Evolutionary conservation across 176 grass and related monocot genomes (phyloP).

Genomic region (Dendrocalamus sinicus): DNA sequence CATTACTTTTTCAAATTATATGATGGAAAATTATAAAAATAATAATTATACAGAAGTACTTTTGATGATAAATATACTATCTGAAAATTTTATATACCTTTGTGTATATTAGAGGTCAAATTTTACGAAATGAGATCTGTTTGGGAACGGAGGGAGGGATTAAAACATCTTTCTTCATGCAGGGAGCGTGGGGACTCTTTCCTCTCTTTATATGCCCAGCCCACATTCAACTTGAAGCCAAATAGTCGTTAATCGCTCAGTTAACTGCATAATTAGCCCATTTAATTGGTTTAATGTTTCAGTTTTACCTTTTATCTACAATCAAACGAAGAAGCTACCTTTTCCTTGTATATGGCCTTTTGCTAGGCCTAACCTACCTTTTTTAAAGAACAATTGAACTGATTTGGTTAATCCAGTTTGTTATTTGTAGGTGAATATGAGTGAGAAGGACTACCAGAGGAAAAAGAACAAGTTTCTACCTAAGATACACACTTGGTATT

Average conservation of each 20-base stretch:
- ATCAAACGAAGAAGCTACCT: not conserved
- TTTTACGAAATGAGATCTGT: not conserved
- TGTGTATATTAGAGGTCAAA: not conserved
- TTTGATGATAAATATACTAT: not conserved
- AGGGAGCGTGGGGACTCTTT: not conserved
- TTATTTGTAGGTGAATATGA: slow-evolving; percentile 93
- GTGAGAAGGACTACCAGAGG: slow-evolving; percentile 95
- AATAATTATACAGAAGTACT: not conserved
- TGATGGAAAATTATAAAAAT: not conserved
- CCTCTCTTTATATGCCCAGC: not conserved
- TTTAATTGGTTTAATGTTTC: not conserved
- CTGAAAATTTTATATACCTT: not conserved
- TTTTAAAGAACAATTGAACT: slow-evolving; percentile 1
- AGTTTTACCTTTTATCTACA: not conserved
- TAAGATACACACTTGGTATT: slow-evolving; percentile 95
- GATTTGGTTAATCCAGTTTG: slow-evolving; percentile 11
- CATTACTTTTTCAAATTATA: not conserved
- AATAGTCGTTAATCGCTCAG: not conserved
- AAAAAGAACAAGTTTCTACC: slow-evolving; percentile 99
- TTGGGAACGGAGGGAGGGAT: too few relatives aligned
- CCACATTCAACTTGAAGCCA: not conserved
- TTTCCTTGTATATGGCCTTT: slow-evolving; percentile 4
- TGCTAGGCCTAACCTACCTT: not conserved
- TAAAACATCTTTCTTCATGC: not conserved
- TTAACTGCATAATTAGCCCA: too few relatives aligned